A percentile compares a stretch with the other conserved stretches of the same genome.
These are phyloP conservation scores for Vitis rotundifolia DNA, from an alignment of 164 flowering plant species.

Conservation along the genomic window DNA sequence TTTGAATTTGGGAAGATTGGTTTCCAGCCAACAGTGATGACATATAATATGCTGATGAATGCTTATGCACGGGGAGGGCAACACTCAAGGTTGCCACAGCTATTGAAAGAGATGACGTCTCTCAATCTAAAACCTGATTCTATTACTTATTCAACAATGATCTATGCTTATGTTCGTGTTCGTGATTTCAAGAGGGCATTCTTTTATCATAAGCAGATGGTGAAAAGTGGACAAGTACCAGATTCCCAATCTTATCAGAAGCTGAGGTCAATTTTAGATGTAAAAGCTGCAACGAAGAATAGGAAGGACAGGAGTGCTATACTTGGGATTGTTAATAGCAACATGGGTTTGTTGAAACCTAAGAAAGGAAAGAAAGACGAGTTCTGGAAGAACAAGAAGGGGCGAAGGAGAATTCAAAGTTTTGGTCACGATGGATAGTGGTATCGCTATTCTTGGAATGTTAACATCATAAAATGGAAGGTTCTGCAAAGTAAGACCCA, in stretches of 20 bases:
- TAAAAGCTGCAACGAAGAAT: conserved; percentile 69
- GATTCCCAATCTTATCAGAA: conserved; percentile 76
- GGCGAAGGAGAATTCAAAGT: conserved; percentile 11
- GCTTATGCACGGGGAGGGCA: conserved; percentile 96
- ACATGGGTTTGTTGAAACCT: conserved; percentile 51
- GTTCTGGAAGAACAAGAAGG: conserved; percentile 85
- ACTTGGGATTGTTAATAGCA: conserved; percentile 74
- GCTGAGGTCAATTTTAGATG: conserved; percentile 72
- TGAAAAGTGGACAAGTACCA: conserved; percentile 72
- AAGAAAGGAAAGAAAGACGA: conserved; percentile 80
- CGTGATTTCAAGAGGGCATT: conserved; percentile 92
- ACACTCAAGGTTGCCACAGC: conserved; percentile 75
- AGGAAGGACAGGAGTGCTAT: conserved; percentile 79
- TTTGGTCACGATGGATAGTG: background rate
- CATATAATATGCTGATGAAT: conserved; percentile 92
- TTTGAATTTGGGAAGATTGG: conserved; percentile 82
- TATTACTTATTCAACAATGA: conserved; percentile 80
- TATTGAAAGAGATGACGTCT: conserved; percentile 81
- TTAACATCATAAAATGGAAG: background rate
- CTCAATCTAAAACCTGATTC: conserved; percentile 82
- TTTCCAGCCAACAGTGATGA: conserved; percentile 73
- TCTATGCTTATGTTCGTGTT: conserved; percentile 86
- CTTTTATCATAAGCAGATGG: conserved; percentile 86
- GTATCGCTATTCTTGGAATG: background rate
- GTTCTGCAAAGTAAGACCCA: background rate